These are phyloP conservation scores for Xylariaceae sp. DNA, from an alignment of 2,329 filamentous ascomycete genomes.

Conservation along the genomic window DNA sequence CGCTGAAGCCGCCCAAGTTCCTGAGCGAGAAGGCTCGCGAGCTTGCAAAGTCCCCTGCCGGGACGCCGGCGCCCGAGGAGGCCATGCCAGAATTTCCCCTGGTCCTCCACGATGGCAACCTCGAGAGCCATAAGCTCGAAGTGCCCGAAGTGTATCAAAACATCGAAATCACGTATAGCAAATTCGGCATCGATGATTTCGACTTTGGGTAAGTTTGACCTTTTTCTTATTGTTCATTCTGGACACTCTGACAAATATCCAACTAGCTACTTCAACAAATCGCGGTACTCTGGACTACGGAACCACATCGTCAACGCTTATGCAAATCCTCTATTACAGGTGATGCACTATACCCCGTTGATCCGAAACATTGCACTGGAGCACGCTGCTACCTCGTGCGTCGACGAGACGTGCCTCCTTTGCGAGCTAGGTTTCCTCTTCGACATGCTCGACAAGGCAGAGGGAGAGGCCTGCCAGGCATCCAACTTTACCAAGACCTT, in stretches of 20 bases:
- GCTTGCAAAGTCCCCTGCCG: slow-evolving; percentile 42
- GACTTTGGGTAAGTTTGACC: slow-evolving; percentile 79
- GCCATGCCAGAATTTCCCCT: slow-evolving; percentile 54
- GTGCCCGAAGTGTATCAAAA: slow-evolving; percentile 86
- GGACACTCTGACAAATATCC: no score
- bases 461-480: slow-evolving; percentile 89
- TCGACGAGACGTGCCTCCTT: slow-evolving; percentile 76
- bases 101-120: slow-evolving; percentile 60
- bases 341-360: slow-evolving; percentile 85
- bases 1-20: slow-evolving; percentile 79
- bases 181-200: slow-evolving; percentile 98
- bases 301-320: slow-evolving; percentile 97
- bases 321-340: slow-evolving; percentile 83
- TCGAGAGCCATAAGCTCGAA: slow-evolving; percentile 72
- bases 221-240: no score
- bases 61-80: slow-evolving; percentile 38
- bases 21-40: slow-evolving; percentile 87
- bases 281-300: slow-evolving; percentile 83
- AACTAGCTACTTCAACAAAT: slow-evolving; percentile 94
- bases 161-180: slow-evolving; percentile 98
- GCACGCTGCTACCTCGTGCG: slow-evolving; percentile 80
- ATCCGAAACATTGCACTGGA: slow-evolving; percentile 83
- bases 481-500: slow-evolving; percentile 91
- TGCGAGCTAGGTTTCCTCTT: slow-evolving; percentile 95
- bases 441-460: slow-evolving; percentile 96